Evolutionary conservation across 2,329 filamentous ascomycete genomes (phyloP).

Genomic region (Talaromyces sp.): DNA sequence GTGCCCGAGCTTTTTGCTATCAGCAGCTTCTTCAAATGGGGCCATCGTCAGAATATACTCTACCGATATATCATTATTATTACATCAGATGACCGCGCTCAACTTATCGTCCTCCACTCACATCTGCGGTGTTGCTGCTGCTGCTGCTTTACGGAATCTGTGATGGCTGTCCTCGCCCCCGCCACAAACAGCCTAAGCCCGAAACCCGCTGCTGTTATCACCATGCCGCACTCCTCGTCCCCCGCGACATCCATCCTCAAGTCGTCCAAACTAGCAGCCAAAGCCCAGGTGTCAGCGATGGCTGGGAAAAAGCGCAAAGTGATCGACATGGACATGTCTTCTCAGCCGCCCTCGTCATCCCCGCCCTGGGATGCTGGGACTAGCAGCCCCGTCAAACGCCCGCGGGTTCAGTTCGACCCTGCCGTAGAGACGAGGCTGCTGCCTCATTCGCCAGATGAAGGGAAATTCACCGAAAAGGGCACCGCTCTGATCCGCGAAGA

Average conservation of each 20-base stretch:
- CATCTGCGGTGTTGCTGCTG: not conserved
- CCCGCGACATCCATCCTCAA: slow-evolving; percentile 33
- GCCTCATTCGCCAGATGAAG: slow-evolving; percentile 27
- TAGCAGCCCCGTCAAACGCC: slow-evolving; percentile 35
- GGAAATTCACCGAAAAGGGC: slow-evolving; percentile 49
- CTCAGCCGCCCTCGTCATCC: slow-evolving; percentile 29
- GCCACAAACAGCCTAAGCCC: slow-evolving; percentile 23
- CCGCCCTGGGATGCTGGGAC: slow-evolving; percentile 21
- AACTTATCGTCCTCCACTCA: not conserved
- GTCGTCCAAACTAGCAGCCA: slow-evolving; percentile 24
- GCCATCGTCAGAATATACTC: not conserved
- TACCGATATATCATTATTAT: not conserved
- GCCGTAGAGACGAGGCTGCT: slow-evolving; percentile 24
- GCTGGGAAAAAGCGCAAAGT: slow-evolving; percentile 34
- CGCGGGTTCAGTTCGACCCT: slow-evolving; percentile 40
- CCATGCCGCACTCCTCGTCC: slow-evolving; percentile 28
- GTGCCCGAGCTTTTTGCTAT: not conserved
- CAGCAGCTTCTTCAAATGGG: not conserved
- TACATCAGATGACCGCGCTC: not conserved
- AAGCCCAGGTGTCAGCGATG: slow-evolving; percentile 12
- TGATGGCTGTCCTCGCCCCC: slow-evolving; percentile 32
- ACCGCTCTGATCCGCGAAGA: slow-evolving; percentile 57
- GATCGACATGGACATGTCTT: slow-evolving; percentile 30
- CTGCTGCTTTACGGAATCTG: slow-evolving; percentile 10
- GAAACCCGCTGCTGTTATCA: slow-evolving; percentile 20